phyloP scores from a whole-genome alignment of 2,329 filamentous ascomycete genomes.

The Simplicillium sp. region DNA sequence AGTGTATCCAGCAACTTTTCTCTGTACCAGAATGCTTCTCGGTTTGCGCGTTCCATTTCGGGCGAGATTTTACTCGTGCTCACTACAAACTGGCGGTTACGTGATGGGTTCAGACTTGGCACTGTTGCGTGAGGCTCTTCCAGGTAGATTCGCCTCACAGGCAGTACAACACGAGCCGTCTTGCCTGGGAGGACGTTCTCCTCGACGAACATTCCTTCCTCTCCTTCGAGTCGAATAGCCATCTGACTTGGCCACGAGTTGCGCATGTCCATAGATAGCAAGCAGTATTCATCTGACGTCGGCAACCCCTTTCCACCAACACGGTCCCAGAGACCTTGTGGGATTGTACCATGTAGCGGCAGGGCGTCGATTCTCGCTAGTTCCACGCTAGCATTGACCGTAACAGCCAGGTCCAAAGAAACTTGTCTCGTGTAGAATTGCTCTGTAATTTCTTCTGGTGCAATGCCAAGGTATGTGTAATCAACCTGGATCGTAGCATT shows the following conservation, averaged over 20 bases:
- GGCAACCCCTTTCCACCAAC: slow-evolving; percentile 21
- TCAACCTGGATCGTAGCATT: slow-evolving; percentile 74
- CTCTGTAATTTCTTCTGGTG: slow-evolving; percentile 56
- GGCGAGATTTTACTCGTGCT: slow-evolving; percentile 70
- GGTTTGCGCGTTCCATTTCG: slow-evolving; percentile 64
- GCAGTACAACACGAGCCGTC: slow-evolving; percentile 65
- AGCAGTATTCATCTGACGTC: slow-evolving; percentile 57
- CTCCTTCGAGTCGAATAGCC: slow-evolving; percentile 50
- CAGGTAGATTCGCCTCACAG: slow-evolving; percentile 66
- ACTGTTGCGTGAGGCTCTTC: slow-evolving; percentile 70
- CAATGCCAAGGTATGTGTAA: slow-evolving; percentile 71
- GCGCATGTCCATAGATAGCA: slow-evolving; percentile 73
- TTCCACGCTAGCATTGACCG: slow-evolving; percentile 86
- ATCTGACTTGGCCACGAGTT: slow-evolving; percentile 86
- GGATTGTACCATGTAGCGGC: slow-evolving; percentile 60
- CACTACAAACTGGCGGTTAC: slow-evolving; percentile 89
- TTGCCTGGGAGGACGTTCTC: slow-evolving; percentile 56
- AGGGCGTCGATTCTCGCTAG: slow-evolving; percentile 71
- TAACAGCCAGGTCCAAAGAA: slow-evolving; percentile 71
- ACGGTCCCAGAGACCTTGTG: slow-evolving; percentile 47
- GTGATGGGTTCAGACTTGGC: slow-evolving; percentile 68
- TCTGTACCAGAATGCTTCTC: slow-evolving; percentile 88
- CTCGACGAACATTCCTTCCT: slow-evolving; percentile 38
- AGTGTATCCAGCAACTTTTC: slow-evolving; percentile 68
- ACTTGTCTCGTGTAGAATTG: slow-evolving; percentile 80